Percentiles rank a stretch among this genome's conserved stretches.
Conservation (phyloP, 345 rosid genomes). For the Brassica napus region DNA sequence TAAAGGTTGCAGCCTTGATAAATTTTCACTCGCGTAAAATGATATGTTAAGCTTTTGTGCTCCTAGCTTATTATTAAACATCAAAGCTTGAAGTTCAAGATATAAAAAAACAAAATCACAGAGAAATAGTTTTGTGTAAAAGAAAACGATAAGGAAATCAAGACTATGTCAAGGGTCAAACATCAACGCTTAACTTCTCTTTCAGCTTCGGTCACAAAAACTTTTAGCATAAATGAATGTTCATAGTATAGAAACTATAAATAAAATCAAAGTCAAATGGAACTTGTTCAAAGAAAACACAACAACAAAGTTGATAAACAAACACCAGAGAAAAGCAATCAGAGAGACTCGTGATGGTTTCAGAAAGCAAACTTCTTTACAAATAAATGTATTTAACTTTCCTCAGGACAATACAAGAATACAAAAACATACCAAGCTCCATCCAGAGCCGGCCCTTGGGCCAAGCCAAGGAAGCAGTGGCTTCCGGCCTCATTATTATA, state of each 20-base stretch:
- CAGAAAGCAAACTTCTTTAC: slow-evolving; percentile 34
- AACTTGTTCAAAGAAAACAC: background rate
- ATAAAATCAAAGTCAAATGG: background rate
- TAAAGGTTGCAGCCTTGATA: background rate
- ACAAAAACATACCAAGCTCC: slow-evolving; percentile 35
- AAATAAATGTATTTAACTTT: slow-evolving; percentile 39
- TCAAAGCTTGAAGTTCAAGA: background rate
- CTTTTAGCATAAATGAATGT: background rate
- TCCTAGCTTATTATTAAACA: background rate
- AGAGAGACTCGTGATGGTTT: slow-evolving; percentile 2
- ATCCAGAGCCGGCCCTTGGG: too few relatives aligned
- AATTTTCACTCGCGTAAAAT: background rate
- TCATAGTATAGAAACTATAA: background rate
- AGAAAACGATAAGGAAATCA: background rate
- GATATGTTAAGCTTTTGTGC: background rate
- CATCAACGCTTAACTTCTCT: background rate
- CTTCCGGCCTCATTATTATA: too few relatives aligned
- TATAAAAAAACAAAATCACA: too few relatives aligned
- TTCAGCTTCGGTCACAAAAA: background rate
- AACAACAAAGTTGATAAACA: background rate
- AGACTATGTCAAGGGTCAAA: background rate
- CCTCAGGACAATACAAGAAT: slow-evolving; percentile 29
- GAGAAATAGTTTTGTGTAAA: background rate
- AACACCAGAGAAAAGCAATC: background rate
- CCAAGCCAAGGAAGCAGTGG: too few relatives aligned